These are phyloP conservation scores for Brachypodium distachyon DNA, from an alignment of 202 grass and related monocot species.

Conservation along the genomic window DNA sequence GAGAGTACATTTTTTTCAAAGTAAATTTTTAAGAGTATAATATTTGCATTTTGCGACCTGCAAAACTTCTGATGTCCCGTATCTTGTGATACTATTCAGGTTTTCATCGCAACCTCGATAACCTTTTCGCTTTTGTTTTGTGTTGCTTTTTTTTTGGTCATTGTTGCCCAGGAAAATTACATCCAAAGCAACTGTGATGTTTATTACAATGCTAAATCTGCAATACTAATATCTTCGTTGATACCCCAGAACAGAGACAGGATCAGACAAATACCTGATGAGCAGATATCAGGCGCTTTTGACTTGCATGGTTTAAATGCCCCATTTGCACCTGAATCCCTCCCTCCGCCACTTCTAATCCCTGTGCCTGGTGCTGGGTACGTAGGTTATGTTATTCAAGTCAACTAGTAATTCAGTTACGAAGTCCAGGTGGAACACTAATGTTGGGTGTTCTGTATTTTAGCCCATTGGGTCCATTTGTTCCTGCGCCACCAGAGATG, in stretches of 20 bases:
- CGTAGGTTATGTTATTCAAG: conserved; percentile 35
- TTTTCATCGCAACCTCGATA: not conserved
- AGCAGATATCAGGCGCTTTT: conserved; percentile 36
- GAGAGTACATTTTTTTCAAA: too few relatives aligned
- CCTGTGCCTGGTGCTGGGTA: conserved; percentile 81
- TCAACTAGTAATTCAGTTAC: not conserved
- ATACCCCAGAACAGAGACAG: conserved; percentile 31
- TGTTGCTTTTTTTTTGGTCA: not conserved
- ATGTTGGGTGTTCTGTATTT: conserved; percentile 8
- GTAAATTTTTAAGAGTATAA: too few relatives aligned
- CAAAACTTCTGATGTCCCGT: not conserved
- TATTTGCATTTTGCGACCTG: not conserved
- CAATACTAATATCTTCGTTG: not conserved
- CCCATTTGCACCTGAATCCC: conserved; percentile 30
- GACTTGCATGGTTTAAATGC: conserved; percentile 18
- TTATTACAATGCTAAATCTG: not conserved
- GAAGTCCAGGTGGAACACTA: not conserved
- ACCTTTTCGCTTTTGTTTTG: not conserved
- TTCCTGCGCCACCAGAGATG: conserved; percentile 63
- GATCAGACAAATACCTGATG: conserved; percentile 27
- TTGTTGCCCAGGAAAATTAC: not conserved
- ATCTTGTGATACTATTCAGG: conserved; percentile 7
- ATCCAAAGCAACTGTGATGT: not conserved
- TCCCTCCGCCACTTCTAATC: conserved; percentile 38
- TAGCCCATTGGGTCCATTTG: conserved; percentile 77